These are phyloP conservation scores for Colletotrichum karsti DNA, from an alignment of 2,329 filamentous ascomycete species.

Conservation along the genomic window DNA sequence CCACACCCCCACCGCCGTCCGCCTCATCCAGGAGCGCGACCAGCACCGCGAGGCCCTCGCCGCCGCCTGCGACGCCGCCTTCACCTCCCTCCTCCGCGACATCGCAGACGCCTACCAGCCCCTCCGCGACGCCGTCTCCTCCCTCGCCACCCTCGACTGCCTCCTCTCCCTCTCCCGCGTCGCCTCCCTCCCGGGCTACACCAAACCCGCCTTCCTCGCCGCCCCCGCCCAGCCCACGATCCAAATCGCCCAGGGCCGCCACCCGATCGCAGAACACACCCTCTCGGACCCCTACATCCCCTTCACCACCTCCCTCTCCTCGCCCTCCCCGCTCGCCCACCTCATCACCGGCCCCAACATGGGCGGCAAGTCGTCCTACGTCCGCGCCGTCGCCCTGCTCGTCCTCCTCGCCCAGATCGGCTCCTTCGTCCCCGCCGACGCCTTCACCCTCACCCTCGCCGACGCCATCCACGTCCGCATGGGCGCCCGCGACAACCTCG, in stretches of 20 bases:
- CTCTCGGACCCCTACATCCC: constrained; percentile 89
- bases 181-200: constrained; percentile 87
- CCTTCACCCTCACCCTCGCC: constrained; percentile 79
- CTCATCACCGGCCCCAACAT: constrained; percentile 98
- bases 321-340: constrained; percentile 73
- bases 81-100: constrained; percentile 73
- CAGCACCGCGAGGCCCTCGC: constrained; percentile 94
- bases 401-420: constrained; percentile 95
- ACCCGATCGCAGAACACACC: constrained; percentile 95
- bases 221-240: constrained; percentile 74
- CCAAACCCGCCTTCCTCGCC: constrained; percentile 74
- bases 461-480: constrained; percentile 96
- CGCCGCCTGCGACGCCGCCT: constrained; percentile 89
- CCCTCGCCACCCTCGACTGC: constrained; percentile 88
- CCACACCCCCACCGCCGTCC: constrained; percentile 90
- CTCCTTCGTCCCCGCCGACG: constrained; percentile 86
- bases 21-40: constrained; percentile 85
- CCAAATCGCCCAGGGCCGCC: constrained; percentile 77
- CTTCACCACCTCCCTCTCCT: constrained; percentile 81
- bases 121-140: constrained; percentile 87
- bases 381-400: constrained; percentile 90
- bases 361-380: constrained; percentile 98
- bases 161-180: constrained; percentile 87
- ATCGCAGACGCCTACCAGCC: constrained; percentile 84
- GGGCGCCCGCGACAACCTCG: constrained; percentile 95